Evolutionary conservation across 179 eudicot genomes (phyloP), one percentile per base, ranked within the genome.

Genomic region (Actinidia arguta): DNA sequence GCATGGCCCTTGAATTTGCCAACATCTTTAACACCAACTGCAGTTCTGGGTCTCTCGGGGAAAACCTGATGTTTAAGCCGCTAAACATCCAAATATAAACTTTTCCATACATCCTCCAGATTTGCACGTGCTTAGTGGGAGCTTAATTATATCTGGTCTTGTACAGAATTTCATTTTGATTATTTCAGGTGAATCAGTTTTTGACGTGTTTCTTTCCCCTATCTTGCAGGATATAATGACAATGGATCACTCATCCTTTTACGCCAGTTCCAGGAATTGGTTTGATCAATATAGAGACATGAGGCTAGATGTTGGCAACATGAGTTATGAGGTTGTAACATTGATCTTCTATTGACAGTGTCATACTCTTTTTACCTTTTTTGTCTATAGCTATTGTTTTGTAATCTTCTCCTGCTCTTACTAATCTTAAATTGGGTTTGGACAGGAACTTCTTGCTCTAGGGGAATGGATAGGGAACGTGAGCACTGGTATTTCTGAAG

Each of bases 251-350:
- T 84, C 94, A 20, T 76, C 82, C 70, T 82, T 84, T 8, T 90
- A 92, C 79, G 81, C 69, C 78, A 90, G 85, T 88, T 92, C 90
- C 61, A 87, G 88, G 68, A 84, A 76, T 87, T 73, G 80, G 27
- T 79, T 83, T 62, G 96, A 94, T 84, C 91, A 92, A 82, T 93
- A 91, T 63, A 81, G 92, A 85, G 92, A 91, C 64, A 86, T 94
- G 96, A 92, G 96, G 87, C 87, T 94, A 80, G 98, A 94, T 74
- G 86, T 93, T 24, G 96, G 92, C 79, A 85, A 89, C 87, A 94
- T 94, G 98, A 88, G 94, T 22, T 94, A 94, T 84, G 98, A 94
- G 96, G 98, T 94, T 54, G 46, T 59, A 8, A 27, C 11, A 17
- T 42, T 56, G 13, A 27, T 59, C 7, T 31, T 27, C 10, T 44